phyloP scores from a whole-genome alignment of 805 yeast genomes.

The Saccharomycopsis malanga region DNA sequence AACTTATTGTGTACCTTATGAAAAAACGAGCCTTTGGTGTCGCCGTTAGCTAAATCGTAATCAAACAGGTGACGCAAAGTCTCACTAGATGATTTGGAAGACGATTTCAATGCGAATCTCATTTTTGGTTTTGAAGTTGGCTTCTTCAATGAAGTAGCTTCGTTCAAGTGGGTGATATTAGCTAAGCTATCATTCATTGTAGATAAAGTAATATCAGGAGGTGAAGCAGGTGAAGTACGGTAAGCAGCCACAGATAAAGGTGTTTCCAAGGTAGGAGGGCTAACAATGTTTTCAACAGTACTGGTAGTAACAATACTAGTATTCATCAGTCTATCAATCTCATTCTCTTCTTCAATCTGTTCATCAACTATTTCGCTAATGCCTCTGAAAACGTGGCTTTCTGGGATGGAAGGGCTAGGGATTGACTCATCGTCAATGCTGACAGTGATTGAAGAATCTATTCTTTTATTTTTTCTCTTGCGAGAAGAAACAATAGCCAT shows the following conservation, averaged over 20 bases:
- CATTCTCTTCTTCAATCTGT: not conserved
- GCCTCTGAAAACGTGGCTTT: too few relatives aligned
- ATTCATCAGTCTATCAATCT: not conserved
- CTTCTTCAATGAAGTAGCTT: too few relatives aligned
- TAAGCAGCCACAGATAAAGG: slow-evolving; percentile 16
- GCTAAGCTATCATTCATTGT: not conserved
- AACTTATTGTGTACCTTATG: slow-evolving; percentile 1
- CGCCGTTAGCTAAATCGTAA: too few relatives aligned
- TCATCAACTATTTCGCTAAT: too few relatives aligned
- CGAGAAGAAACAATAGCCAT: not conserved
- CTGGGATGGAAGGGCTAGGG: too few relatives aligned
- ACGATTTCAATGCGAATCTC: not conserved
- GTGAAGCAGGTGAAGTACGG: slow-evolving; percentile 13
- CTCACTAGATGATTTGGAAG: not conserved
- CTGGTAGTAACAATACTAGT: not conserved
- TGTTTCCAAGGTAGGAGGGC: too few relatives aligned
- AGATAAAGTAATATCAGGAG: not conserved
- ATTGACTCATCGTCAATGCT: not conserved
- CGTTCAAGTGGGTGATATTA: not conserved
- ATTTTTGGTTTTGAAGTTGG: not conserved
- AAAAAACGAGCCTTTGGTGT: not conserved
- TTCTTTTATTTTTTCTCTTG: not conserved
- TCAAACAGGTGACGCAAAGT: too few relatives aligned
- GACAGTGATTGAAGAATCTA: not conserved
- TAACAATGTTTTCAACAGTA: too few relatives aligned